Evolutionary conservation across 1,139 yeast species (phyloP), one percentile per base, ranked within the genome.

Genomic region (Meyerozyma athensensis): DNA sequence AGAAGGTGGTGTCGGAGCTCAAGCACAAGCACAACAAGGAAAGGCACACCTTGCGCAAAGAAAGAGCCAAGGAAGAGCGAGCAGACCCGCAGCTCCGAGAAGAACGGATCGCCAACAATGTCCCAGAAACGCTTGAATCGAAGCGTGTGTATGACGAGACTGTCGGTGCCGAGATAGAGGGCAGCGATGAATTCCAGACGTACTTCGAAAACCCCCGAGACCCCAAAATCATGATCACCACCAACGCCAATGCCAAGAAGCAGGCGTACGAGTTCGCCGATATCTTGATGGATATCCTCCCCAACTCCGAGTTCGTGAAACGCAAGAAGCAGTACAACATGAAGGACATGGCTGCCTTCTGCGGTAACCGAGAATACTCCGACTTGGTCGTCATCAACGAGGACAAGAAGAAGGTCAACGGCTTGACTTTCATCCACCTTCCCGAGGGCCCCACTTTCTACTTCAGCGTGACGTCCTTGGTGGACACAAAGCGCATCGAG

Each of bases 391-490:
- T 92, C 36, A 79, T 92, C 45, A 92, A 92, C 60, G 98, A 92
- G 63, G 96, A 87, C 63, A 89, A 89, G 60, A 92, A 92, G 60
- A 75, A 74, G 46, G 95, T 92, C 35, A 90, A 86, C 36, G 98
- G 98, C 4, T 63, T 94, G 43, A 87, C 97, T 1, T 84, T 94
- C 54, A 83, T 92, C 44, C 96, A 90, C 63, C 71, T 92, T 44
- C 98, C 98, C 5, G 86, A 74, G 36, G 98, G 98, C 0, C 98
- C 98, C 23, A 83, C 97, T 0, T 87, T 87, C 55, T 90, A 92
- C 63, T 92, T 92, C 53, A 81, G 92, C 14, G 68, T 92, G 9
- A 70, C 90, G n/a, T 86, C 96, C 5, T 70, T 86, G 36, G 76
- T 78, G 17, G 85, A 84, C 47, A 81, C 86, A n/a, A 76, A 81